phyloP scores from a whole-genome alignment of 2,329 filamentous ascomycete genomes.

The Penicillium freii region DNA sequence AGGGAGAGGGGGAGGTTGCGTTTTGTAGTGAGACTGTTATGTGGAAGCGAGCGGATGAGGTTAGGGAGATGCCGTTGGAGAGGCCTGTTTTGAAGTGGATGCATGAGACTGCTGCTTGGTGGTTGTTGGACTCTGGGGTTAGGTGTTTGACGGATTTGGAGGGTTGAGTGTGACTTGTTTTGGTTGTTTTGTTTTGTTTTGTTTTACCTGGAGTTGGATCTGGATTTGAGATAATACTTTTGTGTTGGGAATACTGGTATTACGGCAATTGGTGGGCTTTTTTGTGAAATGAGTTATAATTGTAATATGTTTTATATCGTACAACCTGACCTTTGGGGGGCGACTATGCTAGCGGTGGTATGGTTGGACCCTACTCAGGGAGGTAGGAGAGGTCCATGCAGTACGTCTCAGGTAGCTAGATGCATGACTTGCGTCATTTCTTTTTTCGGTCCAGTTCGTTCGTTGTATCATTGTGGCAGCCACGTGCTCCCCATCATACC shows the following conservation, averaged over 20 bases:
- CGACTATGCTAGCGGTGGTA: too few relatives aligned
- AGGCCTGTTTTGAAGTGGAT: constrained; percentile 28
- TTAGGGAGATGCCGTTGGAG: constrained; percentile 31
- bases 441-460: too few relatives aligned
- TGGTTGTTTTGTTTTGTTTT: background rate
- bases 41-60: constrained; percentile 27
- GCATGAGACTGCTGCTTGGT: constrained; percentile 38
- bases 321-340: too few relatives aligned
- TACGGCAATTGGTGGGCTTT: too few relatives aligned
- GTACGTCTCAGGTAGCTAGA: too few relatives aligned
- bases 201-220: background rate
- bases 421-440: too few relatives aligned
- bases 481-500: too few relatives aligned
- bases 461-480: too few relatives aligned
- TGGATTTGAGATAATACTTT: background rate
- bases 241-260: background rate
- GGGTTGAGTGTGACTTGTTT: background rate
- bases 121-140: constrained; percentile 37
- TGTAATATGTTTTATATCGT: too few relatives aligned
- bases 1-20: constrained; percentile 17
- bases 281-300: too few relatives aligned
- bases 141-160: constrained; percentile 30
- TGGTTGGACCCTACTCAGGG: too few relatives aligned
- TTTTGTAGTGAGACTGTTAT: constrained; percentile 34
- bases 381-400: too few relatives aligned